Base-by-base conservation (phyloP, 2,329 filamentous ascomycete genomes). In the Cladosporium halotolerans region DNA sequence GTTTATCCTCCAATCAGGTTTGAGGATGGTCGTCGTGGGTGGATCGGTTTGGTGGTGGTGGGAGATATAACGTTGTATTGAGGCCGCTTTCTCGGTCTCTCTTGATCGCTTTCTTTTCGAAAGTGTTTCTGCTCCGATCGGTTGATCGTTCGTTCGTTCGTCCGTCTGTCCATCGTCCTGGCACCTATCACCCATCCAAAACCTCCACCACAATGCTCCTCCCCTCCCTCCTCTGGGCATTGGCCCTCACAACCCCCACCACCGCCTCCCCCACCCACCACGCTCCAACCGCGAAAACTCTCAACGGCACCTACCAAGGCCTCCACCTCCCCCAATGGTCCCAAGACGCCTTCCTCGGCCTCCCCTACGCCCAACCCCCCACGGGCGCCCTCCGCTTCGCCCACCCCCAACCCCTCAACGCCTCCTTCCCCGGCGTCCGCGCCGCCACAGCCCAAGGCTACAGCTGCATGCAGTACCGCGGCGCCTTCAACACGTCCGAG, bases 301-400 rank as follows among this genome's bases (percentile, higher is more conserved):
- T 51, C 18, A 51, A 51, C 8, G 48, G 48, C 3, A 53, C 42
- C 19, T 57, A 57, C 39, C 31, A 48, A 40, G 55, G 55, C 23
- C 28, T 32, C 16, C 53, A 52, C 34, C 14, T 45, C 13, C 11
- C 44, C n/a, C 8, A 41, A 14, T 48, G 53, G 55, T 13, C 55
- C 39, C 39, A 51, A 53, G 48, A 74, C 46, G 58, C 70, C 45
- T 74, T 73, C 60, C 65, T 75, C 7, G 72, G 72, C 2, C 62
- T 64, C 4, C 61, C 60, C 5, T 65, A 59, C 46, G 62, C 62
- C 11, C 57, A 61, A 34, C 62, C 62, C 23, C 62, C 62, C 0
- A 42, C 60, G 9, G 61, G 54, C 13, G 46, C 61, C 23, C 52
- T 63, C 1, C 53, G 62, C 13, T 65, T 58, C 46, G 39, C 52